Percentiles rank a stretch among this genome's conserved stretches.
phyloP scores from a whole-genome alignment of 805 yeast genomes.

The Metschnikowia henanensis region DNA sequence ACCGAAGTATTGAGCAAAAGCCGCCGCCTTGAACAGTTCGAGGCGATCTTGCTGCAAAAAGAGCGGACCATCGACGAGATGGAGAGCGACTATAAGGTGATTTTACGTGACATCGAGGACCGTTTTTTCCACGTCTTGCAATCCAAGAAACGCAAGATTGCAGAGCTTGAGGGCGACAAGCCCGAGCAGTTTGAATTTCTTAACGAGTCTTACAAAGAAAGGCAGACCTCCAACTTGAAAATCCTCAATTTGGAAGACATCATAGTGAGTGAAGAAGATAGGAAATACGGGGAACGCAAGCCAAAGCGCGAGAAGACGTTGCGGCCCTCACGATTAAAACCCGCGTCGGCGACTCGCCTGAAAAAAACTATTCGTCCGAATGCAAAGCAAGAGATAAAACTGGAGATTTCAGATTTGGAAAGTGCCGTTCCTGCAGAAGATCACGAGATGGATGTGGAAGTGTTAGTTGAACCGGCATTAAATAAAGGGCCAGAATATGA shows the following conservation, averaged over 20 bases:
- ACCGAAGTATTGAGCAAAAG: not conserved
- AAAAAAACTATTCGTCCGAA: not conserved
- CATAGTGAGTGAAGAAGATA: slow-evolving; percentile 10
- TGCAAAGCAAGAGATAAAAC: too few relatives aligned
- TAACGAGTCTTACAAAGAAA: slow-evolving; percentile 13
- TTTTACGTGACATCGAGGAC: slow-evolving; percentile 18
- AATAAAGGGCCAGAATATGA: not conserved
- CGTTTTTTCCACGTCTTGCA: slow-evolving; percentile 20
- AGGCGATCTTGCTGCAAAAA: slow-evolving; percentile 4
- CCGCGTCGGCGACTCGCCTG: not conserved
- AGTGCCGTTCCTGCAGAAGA: not conserved
- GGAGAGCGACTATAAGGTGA: slow-evolving; percentile 16
- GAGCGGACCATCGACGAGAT: slow-evolving; percentile 15
- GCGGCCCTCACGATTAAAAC: not conserved
- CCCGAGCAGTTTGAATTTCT: slow-evolving; percentile 9
- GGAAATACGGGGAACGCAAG: slow-evolving; percentile 6
- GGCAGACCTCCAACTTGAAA: slow-evolving; percentile 17
- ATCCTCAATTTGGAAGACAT: slow-evolving; percentile 19
- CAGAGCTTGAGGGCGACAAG: slow-evolving; percentile 14
- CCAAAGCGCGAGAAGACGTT: not conserved
- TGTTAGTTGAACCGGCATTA: not conserved
- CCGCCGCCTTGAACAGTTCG: not conserved
- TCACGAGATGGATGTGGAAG: not conserved
- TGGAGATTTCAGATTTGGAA: too few relatives aligned
- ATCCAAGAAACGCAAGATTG: slow-evolving; percentile 15